Percentiles rank a stretch among this genome's conserved stretches.
These are phyloP conservation scores for Pseudonitzschia multistriata DNA, from an alignment of 108 stramenopile genomes.

Conservation along the genomic window DNA sequence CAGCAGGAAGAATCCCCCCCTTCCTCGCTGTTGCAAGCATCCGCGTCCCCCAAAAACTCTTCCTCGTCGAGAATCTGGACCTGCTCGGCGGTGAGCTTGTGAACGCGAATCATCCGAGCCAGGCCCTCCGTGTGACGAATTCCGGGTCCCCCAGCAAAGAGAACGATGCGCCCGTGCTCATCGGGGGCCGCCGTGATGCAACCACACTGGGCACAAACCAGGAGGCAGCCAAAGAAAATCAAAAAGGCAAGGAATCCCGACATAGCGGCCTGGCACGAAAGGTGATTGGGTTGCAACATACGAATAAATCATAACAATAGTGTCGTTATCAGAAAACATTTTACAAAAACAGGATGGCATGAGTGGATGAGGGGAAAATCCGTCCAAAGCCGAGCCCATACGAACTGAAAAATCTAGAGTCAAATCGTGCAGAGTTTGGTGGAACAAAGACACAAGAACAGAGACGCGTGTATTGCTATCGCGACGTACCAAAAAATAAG, in stretches of 20 bases:
- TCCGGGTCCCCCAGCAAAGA: conserved; percentile 18
- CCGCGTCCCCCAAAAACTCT: background rate
- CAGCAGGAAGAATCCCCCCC: conserved; percentile 4
- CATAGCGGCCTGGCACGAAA: conserved; percentile 18
- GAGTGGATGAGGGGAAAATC: too few relatives aligned
- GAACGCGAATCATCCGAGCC: conserved; percentile 9
- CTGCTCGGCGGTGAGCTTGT: conserved; percentile 33
- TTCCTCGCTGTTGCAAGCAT: background rate
- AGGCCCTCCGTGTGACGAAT: background rate
- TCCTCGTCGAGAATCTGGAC: conserved; percentile 22
- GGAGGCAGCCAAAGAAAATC: conserved; percentile 36
- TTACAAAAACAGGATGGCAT: too few relatives aligned
- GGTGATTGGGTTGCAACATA: too few relatives aligned
- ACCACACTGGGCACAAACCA: conserved; percentile 39
- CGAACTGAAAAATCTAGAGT: background rate
- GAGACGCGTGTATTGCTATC: too few relatives aligned
- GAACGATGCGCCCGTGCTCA: conserved; percentile 27
- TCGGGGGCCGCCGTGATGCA: conserved; percentile 25
- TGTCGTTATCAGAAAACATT: too few relatives aligned
- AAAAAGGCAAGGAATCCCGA: conserved; percentile 39
- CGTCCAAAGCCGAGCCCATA: too few relatives aligned
- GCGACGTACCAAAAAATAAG: conserved; percentile 23
- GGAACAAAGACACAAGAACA: too few relatives aligned
- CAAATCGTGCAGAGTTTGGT: too few relatives aligned
- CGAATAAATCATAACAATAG: too few relatives aligned